Conservation (phyloP, 352 stramenopile genomes). For the Phytophthora meadii region DNA sequence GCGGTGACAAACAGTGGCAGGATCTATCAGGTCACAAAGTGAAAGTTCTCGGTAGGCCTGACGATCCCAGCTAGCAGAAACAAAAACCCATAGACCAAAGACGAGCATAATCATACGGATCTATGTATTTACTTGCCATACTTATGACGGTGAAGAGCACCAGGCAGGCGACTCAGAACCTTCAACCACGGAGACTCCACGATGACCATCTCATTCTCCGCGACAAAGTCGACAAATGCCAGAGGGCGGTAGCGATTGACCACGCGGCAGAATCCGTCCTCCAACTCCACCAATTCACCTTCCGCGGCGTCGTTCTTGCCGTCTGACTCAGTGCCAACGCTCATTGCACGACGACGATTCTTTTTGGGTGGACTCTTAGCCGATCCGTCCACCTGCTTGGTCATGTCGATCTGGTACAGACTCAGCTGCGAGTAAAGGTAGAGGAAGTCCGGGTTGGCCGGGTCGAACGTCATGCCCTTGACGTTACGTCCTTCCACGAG, state of each 20-base stretch:
- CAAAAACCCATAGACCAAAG: constrained; percentile 1
- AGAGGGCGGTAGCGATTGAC: constrained; percentile 86
- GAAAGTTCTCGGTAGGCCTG: constrained; percentile 47
- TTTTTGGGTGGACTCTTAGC: constrained; percentile 53
- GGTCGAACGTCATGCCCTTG: constrained; percentile 85
- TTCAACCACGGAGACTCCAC: constrained; percentile 90
- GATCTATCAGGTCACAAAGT: constrained; percentile 58
- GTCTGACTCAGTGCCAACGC: constrained; percentile 67
- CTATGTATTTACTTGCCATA: constrained; percentile 84
- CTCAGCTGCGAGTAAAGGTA: constrained; percentile 86
- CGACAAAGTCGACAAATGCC: constrained; percentile 87
- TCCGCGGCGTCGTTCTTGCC: constrained; percentile 61
- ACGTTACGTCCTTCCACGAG: constrained; percentile 77
- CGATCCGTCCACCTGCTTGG: constrained; percentile 33
- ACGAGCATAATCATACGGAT: constrained; percentile 29
- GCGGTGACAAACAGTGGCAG: constrained; percentile 86
- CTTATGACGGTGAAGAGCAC: constrained; percentile 85
- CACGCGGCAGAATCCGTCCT: constrained; percentile 75
- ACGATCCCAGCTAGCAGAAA: constrained; percentile 16
- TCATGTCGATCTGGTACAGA: constrained; percentile 88
- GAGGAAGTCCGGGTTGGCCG: constrained; percentile 72
- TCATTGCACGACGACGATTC: constrained; percentile 53
- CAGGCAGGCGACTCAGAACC: constrained; percentile 82
- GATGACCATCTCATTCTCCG: constrained; percentile 76
- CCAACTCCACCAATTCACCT: constrained; percentile 64